Evolutionary conservation across 2,329 filamentous ascomycete species (phyloP).

Genomic region (Daldinia eschscholtzii): DNA sequence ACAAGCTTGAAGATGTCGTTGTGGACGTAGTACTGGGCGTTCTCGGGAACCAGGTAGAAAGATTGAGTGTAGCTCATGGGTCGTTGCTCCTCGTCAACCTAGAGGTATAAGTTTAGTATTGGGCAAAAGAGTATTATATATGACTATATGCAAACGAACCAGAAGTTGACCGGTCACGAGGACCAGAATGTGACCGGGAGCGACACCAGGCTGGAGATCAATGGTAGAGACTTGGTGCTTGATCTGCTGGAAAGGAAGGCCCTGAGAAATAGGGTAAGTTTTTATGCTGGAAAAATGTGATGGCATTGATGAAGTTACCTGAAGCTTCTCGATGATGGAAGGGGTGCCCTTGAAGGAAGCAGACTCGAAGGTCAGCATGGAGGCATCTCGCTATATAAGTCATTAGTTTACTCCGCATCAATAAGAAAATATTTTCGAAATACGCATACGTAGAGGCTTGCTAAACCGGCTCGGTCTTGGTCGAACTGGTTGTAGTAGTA

Average conservation of each 20-base stretch:
- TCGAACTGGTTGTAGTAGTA: constrained; percentile 96
- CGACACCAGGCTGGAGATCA: constrained; percentile 83
- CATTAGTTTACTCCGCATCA: constrained; percentile 32
- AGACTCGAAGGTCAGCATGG: constrained; percentile 95
- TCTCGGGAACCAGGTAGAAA: constrained; percentile 84
- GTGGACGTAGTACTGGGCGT: constrained; percentile 80
- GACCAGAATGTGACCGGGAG: constrained; percentile 80
- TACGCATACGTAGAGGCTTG: constrained; percentile 82
- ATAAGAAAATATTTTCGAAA: background rate
- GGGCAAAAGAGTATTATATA: background rate
- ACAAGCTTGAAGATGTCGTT: constrained; percentile 97
- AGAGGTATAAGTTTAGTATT: constrained; percentile 21
- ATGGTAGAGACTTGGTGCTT: constrained; percentile 81
- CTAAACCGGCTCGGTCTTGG: constrained; percentile 72
- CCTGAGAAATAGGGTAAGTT: constrained; percentile 32
- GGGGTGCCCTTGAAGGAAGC: constrained; percentile 71
- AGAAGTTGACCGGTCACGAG: constrained; percentile 88
- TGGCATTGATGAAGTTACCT: constrained; percentile 62
- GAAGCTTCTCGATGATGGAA: constrained; percentile 83
- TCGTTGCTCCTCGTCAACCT: constrained; percentile 88
- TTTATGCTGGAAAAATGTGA: background rate
- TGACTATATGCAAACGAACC: constrained; percentile 54
- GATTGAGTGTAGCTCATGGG: constrained; percentile 92
- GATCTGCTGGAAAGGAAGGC: constrained; percentile 66
- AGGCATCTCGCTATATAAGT: constrained; percentile 74